Conservation (phyloP, 2,329 filamentous ascomycete genomes). For the Xylariales sp. region DNA sequence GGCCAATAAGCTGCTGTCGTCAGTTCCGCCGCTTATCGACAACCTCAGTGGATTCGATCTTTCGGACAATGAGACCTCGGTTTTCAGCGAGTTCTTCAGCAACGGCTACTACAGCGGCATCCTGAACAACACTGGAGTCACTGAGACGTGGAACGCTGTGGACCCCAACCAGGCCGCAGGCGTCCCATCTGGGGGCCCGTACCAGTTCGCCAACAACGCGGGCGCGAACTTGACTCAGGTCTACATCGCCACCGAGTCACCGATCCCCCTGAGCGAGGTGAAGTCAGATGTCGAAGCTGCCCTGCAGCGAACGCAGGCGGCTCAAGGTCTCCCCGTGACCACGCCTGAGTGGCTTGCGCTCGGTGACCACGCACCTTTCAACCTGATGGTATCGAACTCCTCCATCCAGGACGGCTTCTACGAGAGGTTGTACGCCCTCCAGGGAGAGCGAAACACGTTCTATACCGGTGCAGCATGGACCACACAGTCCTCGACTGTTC, state of each 20-base stretch:
- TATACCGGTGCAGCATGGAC: background rate
- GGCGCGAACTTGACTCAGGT: background rate
- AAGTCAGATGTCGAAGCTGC: background rate
- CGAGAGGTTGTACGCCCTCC: background rate
- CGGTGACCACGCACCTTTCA: background rate
- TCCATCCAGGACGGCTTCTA: constrained; percentile 1
- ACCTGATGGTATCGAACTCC: background rate
- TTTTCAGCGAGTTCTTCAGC: constrained; percentile 21
- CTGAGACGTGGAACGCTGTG: too few species aligned
- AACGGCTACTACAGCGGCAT: constrained; percentile 17
- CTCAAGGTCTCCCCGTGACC: background rate
- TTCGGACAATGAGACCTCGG: constrained; percentile 12
- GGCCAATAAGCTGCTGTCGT: constrained; percentile 19
- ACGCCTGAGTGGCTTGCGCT: background rate
- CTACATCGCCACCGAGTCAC: constrained; percentile 1
- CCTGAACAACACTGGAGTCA: constrained; percentile 8
- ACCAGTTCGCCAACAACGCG: background rate
- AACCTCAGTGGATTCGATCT: constrained; percentile 22
- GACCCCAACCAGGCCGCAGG: constrained; percentile 2
- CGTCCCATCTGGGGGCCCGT: background rate
- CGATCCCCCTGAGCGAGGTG: background rate
- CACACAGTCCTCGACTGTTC: constrained; percentile 1
- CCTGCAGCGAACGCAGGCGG: background rate
- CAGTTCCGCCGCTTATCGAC: constrained; percentile 17
- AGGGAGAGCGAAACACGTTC: background rate